Evolutionary conservation across 192 early-diverging fungal species (phyloP), one percentile per base, ranked within the genome.

Genomic region (Diversispora eburnea): DNA sequence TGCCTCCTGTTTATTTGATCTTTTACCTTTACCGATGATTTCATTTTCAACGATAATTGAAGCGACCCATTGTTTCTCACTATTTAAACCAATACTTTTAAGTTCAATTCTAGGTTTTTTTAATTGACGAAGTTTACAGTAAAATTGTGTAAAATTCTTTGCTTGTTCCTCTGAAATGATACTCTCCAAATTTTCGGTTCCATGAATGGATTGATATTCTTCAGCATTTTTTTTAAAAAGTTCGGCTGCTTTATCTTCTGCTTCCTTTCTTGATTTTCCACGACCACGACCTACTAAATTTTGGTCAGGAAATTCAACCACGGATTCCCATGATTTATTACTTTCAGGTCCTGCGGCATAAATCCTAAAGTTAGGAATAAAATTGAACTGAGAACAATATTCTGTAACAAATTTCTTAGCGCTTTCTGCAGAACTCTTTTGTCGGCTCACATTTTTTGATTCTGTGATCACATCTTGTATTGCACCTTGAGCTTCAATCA

Each of bases 221-320:
- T 75, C 74, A 13, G 82, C 79, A 58, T 77, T 75, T 12, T 81
- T 76, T 57, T 83, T 79, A 55, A 83, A 83, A 59, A 79, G 77
- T 8, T 62, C 49, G 5, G 82, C 79, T 3, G 82, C 82, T 0
- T 45, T 67, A 17, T 73, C 22, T 58, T 81, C 79, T 17, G 82
- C 82, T 15, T 80, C 82, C 20, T 67, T 66, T n/a, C 20, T 65
- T 5, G 77, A 76, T 10, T 15, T 55, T 25, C 79, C 82, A 20
- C 58, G 73, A 19, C 82, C 82, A 7, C 62, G 64, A 19, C 79
- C 82, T n/a, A 77, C 65, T 70, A 83, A 78, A 43, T 64, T 67
- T 58, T 80, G 66, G 8, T 17, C 25, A 47, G 74, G 67, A 8
- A 75, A 43, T 45, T 75, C 74, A n/a, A 75, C 74, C 13, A 25